Evolutionary conservation across 139 green algal species (phyloP).

Genomic region (Tetraselmis chui): DNA sequence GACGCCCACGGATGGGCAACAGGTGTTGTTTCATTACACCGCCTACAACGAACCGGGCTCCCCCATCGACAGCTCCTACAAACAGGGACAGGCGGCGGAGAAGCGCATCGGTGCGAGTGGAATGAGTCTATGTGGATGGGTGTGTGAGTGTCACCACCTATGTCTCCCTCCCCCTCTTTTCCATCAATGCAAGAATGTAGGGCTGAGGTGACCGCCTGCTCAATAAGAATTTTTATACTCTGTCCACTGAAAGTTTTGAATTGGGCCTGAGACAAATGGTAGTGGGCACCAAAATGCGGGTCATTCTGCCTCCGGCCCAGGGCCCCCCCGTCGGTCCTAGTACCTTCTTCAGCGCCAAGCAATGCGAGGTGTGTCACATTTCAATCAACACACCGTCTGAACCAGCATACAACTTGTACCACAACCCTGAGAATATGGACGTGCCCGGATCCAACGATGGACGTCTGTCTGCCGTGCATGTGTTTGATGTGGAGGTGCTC

Average conservation of each 20-base stretch:
- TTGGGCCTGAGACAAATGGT: conserved; percentile 84
- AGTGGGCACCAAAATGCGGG: conserved; percentile 69
- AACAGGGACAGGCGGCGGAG: conserved; percentile 65
- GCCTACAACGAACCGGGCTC: conserved; percentile 92
- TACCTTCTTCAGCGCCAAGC: conserved; percentile 98
- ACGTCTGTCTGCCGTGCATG: too few species aligned
- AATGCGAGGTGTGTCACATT: conserved; percentile 88
- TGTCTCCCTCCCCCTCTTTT: too few species aligned
- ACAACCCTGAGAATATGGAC: too few species aligned
- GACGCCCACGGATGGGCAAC: conserved; percentile 69
- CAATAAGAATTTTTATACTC: too few species aligned
- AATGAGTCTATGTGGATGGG: conserved; percentile 94
- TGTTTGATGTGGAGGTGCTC: conserved; percentile 95
- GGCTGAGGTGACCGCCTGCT: too few species aligned
- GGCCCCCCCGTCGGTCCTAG: conserved; percentile 90
- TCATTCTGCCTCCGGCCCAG: conserved; percentile 92
- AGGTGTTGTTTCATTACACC: conserved; percentile 93
- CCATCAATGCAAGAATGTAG: too few species aligned
- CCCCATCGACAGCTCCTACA: conserved; percentile 86
- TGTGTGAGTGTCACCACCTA: too few species aligned
- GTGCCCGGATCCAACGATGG: too few species aligned
- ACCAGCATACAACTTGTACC: too few species aligned
- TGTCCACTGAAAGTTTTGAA: too few species aligned
- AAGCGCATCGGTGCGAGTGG: conserved; percentile 81
- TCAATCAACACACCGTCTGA: too few species aligned